Evolutionary conservation across 352 stramenopile species (phyloP).

Genomic region (Phytophthora sp.): DNA sequence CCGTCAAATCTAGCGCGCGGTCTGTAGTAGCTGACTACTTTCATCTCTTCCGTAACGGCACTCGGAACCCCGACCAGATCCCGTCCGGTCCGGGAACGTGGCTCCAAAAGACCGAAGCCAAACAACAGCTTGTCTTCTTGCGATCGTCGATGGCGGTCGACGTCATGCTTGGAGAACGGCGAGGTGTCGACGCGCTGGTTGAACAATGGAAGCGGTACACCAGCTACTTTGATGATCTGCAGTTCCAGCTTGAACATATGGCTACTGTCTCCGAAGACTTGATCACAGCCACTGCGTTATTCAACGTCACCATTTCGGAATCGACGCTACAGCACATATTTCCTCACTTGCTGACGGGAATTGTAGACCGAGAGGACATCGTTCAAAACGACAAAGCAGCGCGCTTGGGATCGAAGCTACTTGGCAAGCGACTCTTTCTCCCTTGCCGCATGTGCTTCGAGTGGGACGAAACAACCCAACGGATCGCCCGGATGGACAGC

Average conservation of each 20-base stretch:
- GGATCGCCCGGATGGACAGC: constrained; percentile 5
- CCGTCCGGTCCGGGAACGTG: background rate
- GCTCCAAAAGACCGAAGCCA: background rate
- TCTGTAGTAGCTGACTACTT: background rate
- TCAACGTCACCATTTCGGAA: background rate
- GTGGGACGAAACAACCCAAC: constrained; percentile 9
- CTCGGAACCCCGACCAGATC: background rate
- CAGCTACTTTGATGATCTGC: background rate
- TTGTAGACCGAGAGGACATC: background rate
- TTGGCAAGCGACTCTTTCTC: constrained; percentile 16
- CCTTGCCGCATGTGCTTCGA: constrained; percentile 20
- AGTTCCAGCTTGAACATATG: background rate
- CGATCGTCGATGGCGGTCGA: background rate
- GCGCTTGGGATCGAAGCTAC: constrained; percentile 1
- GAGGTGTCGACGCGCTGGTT: background rate
- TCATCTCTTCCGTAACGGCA: background rate
- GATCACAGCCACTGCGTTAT: background rate
- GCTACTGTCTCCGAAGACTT: background rate
- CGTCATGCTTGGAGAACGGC: background rate
- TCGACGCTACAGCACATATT: background rate
- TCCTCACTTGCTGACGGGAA: background rate
- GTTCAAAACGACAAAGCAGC: too few species aligned
- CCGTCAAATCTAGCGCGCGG: background rate
- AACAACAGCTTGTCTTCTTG: background rate
- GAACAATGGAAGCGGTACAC: background rate